Evolutionary conservation across 176 grass and related monocot species (phyloP).

Genomic region (Tillandsia fasciculata): DNA sequence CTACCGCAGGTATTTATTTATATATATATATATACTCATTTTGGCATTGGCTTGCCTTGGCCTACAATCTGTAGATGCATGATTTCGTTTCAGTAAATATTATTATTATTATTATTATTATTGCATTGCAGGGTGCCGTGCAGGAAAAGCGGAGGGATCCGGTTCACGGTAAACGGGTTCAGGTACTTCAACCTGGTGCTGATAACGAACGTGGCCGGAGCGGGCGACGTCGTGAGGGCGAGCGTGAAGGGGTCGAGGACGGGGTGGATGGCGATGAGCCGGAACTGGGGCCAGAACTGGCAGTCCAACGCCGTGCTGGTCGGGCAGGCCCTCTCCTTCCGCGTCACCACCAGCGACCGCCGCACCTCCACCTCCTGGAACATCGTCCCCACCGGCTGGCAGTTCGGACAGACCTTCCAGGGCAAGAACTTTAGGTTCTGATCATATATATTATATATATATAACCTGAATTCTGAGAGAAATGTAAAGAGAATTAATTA

Average conservation of each 20-base stretch:
- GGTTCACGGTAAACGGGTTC: constrained; percentile 25
- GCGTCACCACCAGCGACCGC: constrained; percentile 24
- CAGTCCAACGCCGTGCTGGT: constrained; percentile 21
- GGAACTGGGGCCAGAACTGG: constrained; percentile 31
- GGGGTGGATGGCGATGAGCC: constrained; percentile 19
- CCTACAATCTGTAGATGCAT: no score
- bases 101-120: no score
- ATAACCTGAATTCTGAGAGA: no score
- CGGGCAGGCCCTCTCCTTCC: constrained; percentile 19
- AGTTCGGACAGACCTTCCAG: constrained; percentile 28
- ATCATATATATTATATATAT: no score
- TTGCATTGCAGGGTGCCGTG: constrained; percentile 16
- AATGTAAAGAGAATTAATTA: no score
- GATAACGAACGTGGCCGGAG: constrained; percentile 22
- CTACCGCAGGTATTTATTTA: neutral
- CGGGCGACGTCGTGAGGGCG: constrained; percentile 15
- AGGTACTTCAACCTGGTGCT: constrained; percentile 29
- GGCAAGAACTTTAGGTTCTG: constrained; percentile 17
- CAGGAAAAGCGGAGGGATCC: constrained; percentile 16
- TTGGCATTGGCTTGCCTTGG: no score
- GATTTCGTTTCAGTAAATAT: no score
- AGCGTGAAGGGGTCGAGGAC: constrained; percentile 20
- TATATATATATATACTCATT: neutral
- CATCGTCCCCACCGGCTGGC: constrained; percentile 10
- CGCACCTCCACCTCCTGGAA: constrained; percentile 25